Evolutionary conservation across 1,284 basidiomycete genomes (phyloP).

Genomic region (Porogramme epimiltina): DNA sequence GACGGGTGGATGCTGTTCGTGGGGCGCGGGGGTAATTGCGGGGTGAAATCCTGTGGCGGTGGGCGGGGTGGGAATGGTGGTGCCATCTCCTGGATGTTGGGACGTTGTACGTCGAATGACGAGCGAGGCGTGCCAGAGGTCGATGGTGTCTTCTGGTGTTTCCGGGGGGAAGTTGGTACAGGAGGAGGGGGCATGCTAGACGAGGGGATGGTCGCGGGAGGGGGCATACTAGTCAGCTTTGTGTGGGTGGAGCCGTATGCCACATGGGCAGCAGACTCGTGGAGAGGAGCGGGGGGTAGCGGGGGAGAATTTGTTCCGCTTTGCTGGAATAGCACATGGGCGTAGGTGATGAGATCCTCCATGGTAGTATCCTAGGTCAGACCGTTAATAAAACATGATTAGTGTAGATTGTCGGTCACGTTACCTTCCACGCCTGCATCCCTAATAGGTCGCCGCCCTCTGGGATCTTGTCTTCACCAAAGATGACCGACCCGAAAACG

Average conservation of each 20-base stretch:
- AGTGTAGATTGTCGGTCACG: background rate
- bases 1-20: constrained; percentile 79
- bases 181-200: constrained; percentile 13
- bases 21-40: constrained; percentile 66
- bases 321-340: constrained; percentile 59
- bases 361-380: constrained; percentile 75
- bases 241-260: constrained; percentile 73
- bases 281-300: constrained; percentile 65
- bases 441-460: constrained; percentile 74
- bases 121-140: constrained; percentile 11
- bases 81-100: constrained; percentile 14
- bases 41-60: constrained; percentile 65
- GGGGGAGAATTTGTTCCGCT: constrained; percentile 51
- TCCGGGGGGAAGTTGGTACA: constrained; percentile 15
- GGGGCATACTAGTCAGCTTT: constrained; percentile 38
- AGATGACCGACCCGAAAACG: constrained; percentile 83
- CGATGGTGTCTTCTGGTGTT: constrained; percentile 8
- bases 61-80: constrained; percentile 70
- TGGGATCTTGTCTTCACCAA: constrained; percentile 87
- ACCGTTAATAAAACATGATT: constrained; percentile 4
- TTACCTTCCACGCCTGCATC: constrained; percentile 73
- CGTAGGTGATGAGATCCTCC: constrained; percentile 83
- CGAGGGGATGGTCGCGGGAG: no score
- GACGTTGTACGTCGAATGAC: constrained; percentile 14
- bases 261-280: constrained; percentile 54